Percentiles rank a stretch among this genome's conserved stretches.
Conservation (phyloP, 2,329 filamentous ascomycete genomes). For the Sclerotinia subarctica region DNA sequence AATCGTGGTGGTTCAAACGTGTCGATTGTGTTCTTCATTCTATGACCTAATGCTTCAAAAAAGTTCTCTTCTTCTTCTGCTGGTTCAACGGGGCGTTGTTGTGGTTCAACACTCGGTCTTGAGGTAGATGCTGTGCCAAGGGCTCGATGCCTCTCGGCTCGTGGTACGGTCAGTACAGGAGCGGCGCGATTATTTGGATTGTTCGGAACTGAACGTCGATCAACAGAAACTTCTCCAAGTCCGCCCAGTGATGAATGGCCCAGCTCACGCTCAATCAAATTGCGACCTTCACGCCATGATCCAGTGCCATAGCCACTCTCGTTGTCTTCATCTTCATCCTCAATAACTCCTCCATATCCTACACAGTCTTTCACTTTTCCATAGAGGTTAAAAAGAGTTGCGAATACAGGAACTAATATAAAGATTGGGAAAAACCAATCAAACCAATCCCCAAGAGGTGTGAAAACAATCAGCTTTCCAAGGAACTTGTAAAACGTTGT, state of each 20-base stretch:
- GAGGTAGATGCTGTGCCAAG: conserved; percentile 36
- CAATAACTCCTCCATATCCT: conserved; percentile 75
- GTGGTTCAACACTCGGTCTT: conserved; percentile 27
- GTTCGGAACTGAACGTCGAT: conserved; percentile 31
- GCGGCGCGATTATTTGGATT: conserved; percentile 33
- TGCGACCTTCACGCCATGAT: conserved; percentile 86
- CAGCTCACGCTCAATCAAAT: conserved; percentile 84
- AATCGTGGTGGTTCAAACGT: conserved; percentile 77
- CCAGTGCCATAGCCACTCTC: conserved; percentile 68
- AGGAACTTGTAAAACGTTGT: conserved; percentile 89
- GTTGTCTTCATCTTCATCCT: conserved; percentile 68
- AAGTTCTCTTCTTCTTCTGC: conserved; percentile 79
- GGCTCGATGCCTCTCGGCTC: conserved; percentile 36
- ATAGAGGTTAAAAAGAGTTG: conserved; percentile 87
- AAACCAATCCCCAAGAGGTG: conserved; percentile 77
- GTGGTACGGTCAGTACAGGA: conserved; percentile 33
- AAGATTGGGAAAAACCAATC: conserved; percentile 86
- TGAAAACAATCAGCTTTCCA: conserved; percentile 78
- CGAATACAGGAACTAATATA: conserved; percentile 78
- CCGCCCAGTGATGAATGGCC: conserved; percentile 56
- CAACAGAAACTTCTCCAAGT: conserved; percentile 33
- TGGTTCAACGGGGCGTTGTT: conserved; percentile 46
- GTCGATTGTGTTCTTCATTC: conserved; percentile 90
- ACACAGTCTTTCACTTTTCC: conserved; percentile 69
- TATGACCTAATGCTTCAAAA: conserved; percentile 77